Evolutionary conservation across 768 basidiomycete species (phyloP).

Genomic region (Boletus subparvulus): DNA sequence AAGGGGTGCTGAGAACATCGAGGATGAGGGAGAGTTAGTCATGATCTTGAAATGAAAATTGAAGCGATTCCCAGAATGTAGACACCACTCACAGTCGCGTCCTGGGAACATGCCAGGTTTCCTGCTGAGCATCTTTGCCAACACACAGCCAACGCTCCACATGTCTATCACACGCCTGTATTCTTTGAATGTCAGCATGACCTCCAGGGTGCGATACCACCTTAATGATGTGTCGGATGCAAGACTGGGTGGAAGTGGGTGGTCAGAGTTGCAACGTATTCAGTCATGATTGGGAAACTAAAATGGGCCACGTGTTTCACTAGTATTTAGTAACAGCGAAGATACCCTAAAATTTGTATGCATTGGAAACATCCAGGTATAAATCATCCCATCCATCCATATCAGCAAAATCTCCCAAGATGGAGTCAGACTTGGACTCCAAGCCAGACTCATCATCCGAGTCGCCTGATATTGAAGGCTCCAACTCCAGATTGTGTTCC

Average conservation of each 20-base stretch:
- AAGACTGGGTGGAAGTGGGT: not conserved
- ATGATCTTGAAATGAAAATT: constrained; percentile 51
- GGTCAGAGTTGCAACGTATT: constrained; percentile 84
- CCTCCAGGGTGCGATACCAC: constrained; percentile 98
- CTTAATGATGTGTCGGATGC: constrained; percentile 35
- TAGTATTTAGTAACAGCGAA: too few relatives aligned
- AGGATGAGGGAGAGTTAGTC: constrained; percentile 92
- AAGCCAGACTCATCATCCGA: too few relatives aligned
- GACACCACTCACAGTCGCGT: constrained; percentile 63
- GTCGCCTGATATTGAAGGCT: too few relatives aligned
- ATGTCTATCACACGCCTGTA: constrained; percentile 87
- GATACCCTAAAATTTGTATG: too few relatives aligned
- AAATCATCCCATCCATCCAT: too few relatives aligned
- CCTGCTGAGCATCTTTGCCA: constrained; percentile 92
- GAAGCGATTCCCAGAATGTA: too few relatives aligned
- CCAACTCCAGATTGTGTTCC: too few relatives aligned
- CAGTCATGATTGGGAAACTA: too few relatives aligned
- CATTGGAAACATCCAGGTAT: too few relatives aligned
- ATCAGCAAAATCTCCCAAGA: too few relatives aligned
- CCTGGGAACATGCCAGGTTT: constrained; percentile 93
- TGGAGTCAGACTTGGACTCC: too few relatives aligned
- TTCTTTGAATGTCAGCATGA: constrained; percentile 97
- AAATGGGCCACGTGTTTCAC: too few relatives aligned
- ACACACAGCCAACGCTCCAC: constrained; percentile 86
- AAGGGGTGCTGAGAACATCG: constrained; percentile 88